A percentile compares a stretch with the other conserved stretches of the same genome.
Conservation (phyloP, 768 basidiomycete genomes). For the Boletus reticuloceps region DNA sequence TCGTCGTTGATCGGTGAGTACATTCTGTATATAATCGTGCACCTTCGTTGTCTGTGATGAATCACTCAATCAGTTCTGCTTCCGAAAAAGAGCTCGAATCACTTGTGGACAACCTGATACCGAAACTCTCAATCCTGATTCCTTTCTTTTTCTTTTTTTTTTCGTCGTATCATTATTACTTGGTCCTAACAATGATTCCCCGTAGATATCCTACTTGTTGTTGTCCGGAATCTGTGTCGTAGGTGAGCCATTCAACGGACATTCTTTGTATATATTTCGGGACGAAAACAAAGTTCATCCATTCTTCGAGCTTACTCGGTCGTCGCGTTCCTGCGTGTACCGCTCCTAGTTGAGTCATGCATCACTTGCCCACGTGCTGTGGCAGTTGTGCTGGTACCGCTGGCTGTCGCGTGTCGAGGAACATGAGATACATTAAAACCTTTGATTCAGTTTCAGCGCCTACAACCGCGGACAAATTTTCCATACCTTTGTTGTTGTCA, state of each 20-base stretch:
- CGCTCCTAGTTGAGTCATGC: constrained; percentile 40
- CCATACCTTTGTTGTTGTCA: too few species aligned
- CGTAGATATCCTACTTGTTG: not conserved
- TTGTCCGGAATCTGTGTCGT: not conserved
- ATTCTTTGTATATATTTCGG: constrained; percentile 10
- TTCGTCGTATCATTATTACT: not conserved
- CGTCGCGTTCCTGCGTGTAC: constrained; percentile 31
- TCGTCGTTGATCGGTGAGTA: constrained; percentile 24
- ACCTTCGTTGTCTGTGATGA: constrained; percentile 40
- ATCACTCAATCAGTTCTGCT: constrained; percentile 71
- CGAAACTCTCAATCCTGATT: constrained; percentile 51
- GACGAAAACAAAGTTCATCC: constrained; percentile 83
- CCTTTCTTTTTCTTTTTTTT: not conserved
- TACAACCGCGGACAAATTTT: too few species aligned
- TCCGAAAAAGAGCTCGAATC: constrained; percentile 66
- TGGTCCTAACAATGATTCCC: constrained; percentile 2
- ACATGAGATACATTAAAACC: constrained; percentile 45
- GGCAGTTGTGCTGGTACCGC: constrained; percentile 36
- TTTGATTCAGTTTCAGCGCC: too few species aligned
- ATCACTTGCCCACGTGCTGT: constrained; percentile 49
- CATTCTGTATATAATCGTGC: not conserved
- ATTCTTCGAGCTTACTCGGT: constrained; percentile 66
- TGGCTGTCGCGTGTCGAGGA: constrained; percentile 33
- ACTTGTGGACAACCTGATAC: constrained; percentile 68
- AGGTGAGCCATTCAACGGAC: not conserved